Base-by-base conservation (phyloP, 2,329 filamentous ascomycete species). In the Cordyceps pruinosa region DNA sequence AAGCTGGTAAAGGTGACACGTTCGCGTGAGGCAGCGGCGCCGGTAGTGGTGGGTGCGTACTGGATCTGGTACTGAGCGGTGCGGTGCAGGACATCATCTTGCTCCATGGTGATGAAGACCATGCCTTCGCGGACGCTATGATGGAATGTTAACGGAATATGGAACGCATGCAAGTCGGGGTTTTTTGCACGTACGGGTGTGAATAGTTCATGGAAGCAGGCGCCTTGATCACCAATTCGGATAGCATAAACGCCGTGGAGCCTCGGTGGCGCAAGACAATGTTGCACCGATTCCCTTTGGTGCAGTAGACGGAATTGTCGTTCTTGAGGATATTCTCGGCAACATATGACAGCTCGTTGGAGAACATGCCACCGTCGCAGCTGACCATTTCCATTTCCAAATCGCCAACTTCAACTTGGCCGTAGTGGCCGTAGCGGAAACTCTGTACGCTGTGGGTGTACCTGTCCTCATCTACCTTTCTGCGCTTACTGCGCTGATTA, bases 31-130 rank as follows among this genome's bases (percentile, higher is more conserved):
- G 23, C 23, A n/a, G n/a, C 25, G 25, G n/a, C 23, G 32, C 17
- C 15, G 32, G 35, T 28, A 23, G 17, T 56, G 41, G 58, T 59
- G 10, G 64, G 62, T 23, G 75, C 70, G 64, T 88, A 90, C 63
- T 87, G 83, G 26, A 93, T 86, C 62, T 89, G 83, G 68, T 93
- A 93, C 59, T 85, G 80, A 7, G 87, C 81, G 12, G 90, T 94
- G 58, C 86, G 81, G 21, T 78, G 81, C 44, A 94, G 73, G 1
- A 94, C 75, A 59, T 94, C 86, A 63, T 95, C 85, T 37, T 86
- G 82, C 41, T 85, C 82, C 92, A 97, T 96, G 46, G 89, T 83
- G 28, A 97, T 81, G 67, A 97, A 97, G 1, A 97, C 83, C 80
- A 97, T 87, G 45, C 94, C 93, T 78, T 96, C 89, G 71, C 93